Percentiles rank a stretch among this genome's conserved stretches.
Conservation (phyloP, 306 rosid species). For the Benincasa hispida region DNA sequence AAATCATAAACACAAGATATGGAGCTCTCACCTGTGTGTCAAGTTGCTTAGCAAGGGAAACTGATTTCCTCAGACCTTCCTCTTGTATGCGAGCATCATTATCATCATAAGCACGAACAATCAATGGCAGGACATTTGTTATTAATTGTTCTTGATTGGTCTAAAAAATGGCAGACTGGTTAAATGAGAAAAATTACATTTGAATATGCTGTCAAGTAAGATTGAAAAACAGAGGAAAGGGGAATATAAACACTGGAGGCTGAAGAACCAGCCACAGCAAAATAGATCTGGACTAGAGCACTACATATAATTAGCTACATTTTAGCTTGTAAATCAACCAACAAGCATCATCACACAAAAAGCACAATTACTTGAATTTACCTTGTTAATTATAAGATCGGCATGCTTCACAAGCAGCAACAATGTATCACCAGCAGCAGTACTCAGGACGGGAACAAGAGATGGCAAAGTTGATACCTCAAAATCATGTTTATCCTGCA, state of each 20-base stretch:
- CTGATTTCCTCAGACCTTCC: constrained; percentile 82
- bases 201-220: neutral
- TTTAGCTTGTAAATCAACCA: neutral
- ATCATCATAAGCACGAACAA: constrained; percentile 88
- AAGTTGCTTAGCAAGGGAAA: constrained; percentile 63
- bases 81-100: constrained; percentile 92
- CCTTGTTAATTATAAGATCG: constrained; percentile 84
- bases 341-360: neutral
- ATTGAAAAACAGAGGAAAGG: neutral
- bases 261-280: neutral
- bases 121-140: constrained; percentile 84
- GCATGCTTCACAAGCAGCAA: constrained; percentile 86
- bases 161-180: constrained; percentile 23
- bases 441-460: constrained; percentile 80
- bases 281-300: neutral
- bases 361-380: constrained; percentile 9
- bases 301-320: neutral
- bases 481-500: constrained; percentile 85
- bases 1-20: constrained; percentile 4
- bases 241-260: neutral
- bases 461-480: constrained; percentile 91
- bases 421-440: constrained; percentile 79
- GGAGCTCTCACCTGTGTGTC: constrained; percentile 63
- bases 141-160: constrained; percentile 71
- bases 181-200: neutral